Evolutionary conservation across 2,329 filamentous ascomycete genomes (phyloP).

Genomic region (Ophiocordyceps polyrhachis-furcata): DNA sequence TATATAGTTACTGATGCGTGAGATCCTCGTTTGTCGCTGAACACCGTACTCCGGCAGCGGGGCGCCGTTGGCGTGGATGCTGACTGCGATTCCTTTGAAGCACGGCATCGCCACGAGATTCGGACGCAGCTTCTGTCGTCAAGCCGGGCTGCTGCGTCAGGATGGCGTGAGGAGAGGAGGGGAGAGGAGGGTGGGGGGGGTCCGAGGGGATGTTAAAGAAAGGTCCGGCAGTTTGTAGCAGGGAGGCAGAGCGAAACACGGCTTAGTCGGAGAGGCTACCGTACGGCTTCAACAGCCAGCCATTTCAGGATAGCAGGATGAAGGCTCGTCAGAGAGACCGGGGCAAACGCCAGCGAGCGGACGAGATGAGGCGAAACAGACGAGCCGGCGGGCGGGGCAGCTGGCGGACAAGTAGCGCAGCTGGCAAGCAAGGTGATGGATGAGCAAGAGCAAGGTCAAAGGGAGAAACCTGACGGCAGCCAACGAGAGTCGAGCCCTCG

Average conservation of each 20-base stretch:
- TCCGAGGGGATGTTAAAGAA: neutral
- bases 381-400: neutral
- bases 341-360: neutral
- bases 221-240: constrained; percentile 3
- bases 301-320: constrained; percentile 4
- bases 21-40: constrained; percentile 79
- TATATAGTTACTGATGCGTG: constrained; percentile 92
- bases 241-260: neutral
- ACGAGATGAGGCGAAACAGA: neutral
- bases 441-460: neutral
- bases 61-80: constrained; percentile 67
- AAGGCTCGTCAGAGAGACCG: neutral
- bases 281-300: constrained; percentile 5
- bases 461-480: neutral
- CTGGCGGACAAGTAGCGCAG: neutral
- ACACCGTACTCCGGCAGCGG: constrained; percentile 87
- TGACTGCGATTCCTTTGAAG: constrained; percentile 98
- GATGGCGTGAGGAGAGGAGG: neutral
- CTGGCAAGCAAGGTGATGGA: neutral
- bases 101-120: constrained; percentile 51
- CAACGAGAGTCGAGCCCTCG: neutral
- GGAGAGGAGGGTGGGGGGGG: neutral
- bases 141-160: neutral
- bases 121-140: constrained; percentile 1
- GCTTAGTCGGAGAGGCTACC: constrained; percentile 1